Base-by-base conservation (phyloP, 192 early-diverging fungal genomes). In the Linnemannia elongata region DNA sequence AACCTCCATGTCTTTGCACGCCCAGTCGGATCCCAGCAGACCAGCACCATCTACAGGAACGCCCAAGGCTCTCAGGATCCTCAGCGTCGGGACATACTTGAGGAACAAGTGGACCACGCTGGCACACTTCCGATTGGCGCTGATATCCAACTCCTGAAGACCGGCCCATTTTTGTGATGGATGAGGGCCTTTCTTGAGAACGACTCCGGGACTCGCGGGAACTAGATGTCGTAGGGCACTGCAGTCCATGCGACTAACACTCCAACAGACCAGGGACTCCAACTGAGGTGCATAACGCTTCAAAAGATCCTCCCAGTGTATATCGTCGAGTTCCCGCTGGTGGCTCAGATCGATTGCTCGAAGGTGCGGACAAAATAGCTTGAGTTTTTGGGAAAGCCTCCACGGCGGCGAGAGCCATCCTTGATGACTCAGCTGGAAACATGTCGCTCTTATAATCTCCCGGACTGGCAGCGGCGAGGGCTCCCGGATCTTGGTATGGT, bases 11-110 rank as follows among this genome's bases (percentile, higher is more conserved):
- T 45, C 60, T 6, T 63, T 63, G 60, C 55, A 76, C 41, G 9
- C 75, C 75, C 75, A 76, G 24, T 76, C 75, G 42, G 41, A 76
- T 36, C 75, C 75, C 3, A 76, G n/a, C 41, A 76, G 27, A 27
- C 27, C 1, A 9, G 41, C 9, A 10, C 60, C 75, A 44, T 76
- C 55, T 4, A 76, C 4, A 36, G 39, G 38, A 0, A 76, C 75
- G 17, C 17, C 24, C 3, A 35, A 38, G n/a, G 75, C 75, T 7
- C 20, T 20, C 5, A 76, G 41, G 6, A 13, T n/a, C 60, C 42
- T 76, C 47, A 76, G 55, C 39, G 75, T 45, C 24, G 55, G 20
- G 8, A 76, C 7, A 44, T 76, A 33, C 47, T 24, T 27, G 41
- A 76, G 45, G 8, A 68, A 18, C 36, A 76, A 44, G 4, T 10